These are phyloP conservation scores for Candida awuae DNA, from an alignment of 805 yeast genomes.

Conservation along the genomic window DNA sequence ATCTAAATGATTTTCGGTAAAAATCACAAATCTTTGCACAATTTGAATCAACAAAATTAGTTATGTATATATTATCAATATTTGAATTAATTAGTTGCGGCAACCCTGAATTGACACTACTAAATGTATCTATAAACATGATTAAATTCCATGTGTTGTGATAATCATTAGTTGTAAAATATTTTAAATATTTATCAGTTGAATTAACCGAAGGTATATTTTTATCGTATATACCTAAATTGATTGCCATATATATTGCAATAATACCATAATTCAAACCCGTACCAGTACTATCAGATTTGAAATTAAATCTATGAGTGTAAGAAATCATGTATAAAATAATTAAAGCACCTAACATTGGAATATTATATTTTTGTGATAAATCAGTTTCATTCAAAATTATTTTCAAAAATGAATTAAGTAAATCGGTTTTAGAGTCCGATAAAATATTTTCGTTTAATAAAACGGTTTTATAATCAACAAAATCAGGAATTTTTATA, in stretches of 20 bases:
- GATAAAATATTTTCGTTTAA: constrained; percentile 8
- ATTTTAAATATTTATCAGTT: constrained; percentile 5
- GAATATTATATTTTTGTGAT: constrained; percentile 13
- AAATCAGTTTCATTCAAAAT: constrained; percentile 17
- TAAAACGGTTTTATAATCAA: constrained; percentile 7
- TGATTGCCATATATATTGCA: constrained; percentile 19
- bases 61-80: constrained; percentile 8
- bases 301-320: constrained; percentile 14
- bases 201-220: neutral
- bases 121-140: constrained; percentile 19
- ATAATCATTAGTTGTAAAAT: constrained; percentile 16
- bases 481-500: constrained; percentile 1
- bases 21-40: constrained; percentile 7
- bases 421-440: constrained; percentile 16
- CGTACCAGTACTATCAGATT: constrained; percentile 15
- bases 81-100: constrained; percentile 14
- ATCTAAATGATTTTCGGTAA: constrained; percentile 11
- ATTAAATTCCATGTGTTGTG: constrained; percentile 15
- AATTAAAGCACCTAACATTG: constrained; percentile 15
- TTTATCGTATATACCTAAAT: constrained; percentile 14
- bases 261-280: constrained; percentile 14
- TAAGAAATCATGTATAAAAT: constrained; percentile 16
- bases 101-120: constrained; percentile 18
- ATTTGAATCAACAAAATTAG: constrained; percentile 3
- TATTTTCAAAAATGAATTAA: constrained; percentile 14